phyloP scores from a whole-genome alignment of 768 basidiomycete genomes.

The Zangia roseola region DNA sequence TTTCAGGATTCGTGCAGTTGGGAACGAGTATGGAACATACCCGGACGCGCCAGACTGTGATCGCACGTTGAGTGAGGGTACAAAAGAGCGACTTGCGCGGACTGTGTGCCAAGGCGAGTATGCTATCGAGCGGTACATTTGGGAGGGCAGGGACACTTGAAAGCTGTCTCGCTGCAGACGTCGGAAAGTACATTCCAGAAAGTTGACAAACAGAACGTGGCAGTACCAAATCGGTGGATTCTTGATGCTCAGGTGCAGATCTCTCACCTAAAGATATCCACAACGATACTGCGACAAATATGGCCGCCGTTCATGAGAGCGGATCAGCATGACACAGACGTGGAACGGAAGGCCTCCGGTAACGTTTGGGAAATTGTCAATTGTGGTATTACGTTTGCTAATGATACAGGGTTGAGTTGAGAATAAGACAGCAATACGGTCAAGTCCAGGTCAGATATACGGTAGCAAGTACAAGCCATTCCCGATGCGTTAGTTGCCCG shows the following conservation, averaged over 20 bases:
- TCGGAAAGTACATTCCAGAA: constrained; percentile 78
- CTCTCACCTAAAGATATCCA: constrained; percentile 6
- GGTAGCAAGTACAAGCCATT: constrained; percentile 11
- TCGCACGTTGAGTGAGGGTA: constrained; percentile 64
- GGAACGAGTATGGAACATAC: constrained; percentile 41
- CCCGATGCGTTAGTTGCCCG: constrained; percentile 9
- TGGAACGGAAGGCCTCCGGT: constrained; percentile 3
- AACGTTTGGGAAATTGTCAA: constrained; percentile 2
- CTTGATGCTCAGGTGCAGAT: background rate
- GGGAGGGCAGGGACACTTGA: constrained; percentile 69
- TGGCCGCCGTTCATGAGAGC: constrained; percentile 12
- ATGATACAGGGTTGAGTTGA: constrained; percentile 31
- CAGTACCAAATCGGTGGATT: background rate
- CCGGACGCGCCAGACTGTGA: constrained; percentile 81
- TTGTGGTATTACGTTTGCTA: constrained; percentile 29
- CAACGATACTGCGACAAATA: background rate
- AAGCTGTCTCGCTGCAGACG: constrained; percentile 71
- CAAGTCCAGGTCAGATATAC: constrained; percentile 14
- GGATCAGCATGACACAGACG: background rate
- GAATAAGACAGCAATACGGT: constrained; percentile 13
- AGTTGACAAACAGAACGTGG: background rate
- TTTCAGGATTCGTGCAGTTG: background rate
- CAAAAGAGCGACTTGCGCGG: constrained; percentile 79
- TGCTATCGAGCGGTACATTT: constrained; percentile 54
- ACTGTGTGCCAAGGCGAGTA: constrained; percentile 60